Percentiles rank a stretch among this genome's conserved stretches.
phyloP scores from a whole-genome alignment of 768 basidiomycete genomes.

The Rhodotorula diobovata region DNA sequence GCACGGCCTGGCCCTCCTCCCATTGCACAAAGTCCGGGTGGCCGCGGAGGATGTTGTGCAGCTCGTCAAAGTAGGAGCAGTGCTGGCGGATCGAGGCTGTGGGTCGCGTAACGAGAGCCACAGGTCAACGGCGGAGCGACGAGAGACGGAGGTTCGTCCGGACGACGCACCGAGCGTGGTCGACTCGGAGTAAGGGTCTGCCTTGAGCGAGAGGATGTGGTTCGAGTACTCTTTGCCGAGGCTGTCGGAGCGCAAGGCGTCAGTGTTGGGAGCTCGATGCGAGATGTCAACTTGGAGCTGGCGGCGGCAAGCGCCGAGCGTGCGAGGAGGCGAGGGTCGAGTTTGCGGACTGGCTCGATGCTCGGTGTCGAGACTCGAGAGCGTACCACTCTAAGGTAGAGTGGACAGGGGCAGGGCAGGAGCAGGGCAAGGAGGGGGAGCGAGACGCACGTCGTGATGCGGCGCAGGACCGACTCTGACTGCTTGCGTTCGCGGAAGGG shows the following conservation, averaged over 20 bases:
- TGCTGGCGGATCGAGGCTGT: background rate
- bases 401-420: too few species aligned
- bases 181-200: background rate
- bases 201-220: background rate
- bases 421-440: background rate
- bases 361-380: background rate
- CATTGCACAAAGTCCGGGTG: constrained; percentile 2
- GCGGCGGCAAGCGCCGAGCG: too few species aligned
- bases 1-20: constrained; percentile 7
- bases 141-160: background rate
- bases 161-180: constrained; percentile 2
- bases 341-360: background rate
- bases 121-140: too few species aligned
- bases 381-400: too few species aligned
- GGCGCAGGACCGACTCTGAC: background rate
- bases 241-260: background rate
- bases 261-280: background rate
- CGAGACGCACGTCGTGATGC: background rate
- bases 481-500: constrained; percentile 8
- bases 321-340: too few species aligned
- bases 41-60: background rate
- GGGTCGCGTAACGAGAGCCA: too few species aligned
- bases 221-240: constrained; percentile 7
- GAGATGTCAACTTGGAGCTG: constrained; percentile 19
- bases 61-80: background rate